Conservation (phyloP, 345 rosid species). For the Theobroma cacao region DNA sequence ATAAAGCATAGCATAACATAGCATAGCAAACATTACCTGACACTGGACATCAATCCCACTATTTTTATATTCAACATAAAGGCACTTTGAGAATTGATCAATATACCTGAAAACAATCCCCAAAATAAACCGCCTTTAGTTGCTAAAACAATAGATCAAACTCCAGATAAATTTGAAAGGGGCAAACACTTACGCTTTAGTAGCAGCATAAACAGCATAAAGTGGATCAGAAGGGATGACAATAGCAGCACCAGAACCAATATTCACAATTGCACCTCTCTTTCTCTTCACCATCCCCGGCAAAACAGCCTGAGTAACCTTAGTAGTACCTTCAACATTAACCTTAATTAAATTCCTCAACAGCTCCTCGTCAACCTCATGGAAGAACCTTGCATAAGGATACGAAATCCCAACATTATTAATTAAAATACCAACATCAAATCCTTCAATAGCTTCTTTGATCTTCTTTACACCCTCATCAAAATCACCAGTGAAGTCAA, state of each 20-base stretch:
- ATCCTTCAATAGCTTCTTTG: slow-evolving; percentile 58
- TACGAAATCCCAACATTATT: slow-evolving; percentile 93
- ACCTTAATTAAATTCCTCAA: slow-evolving; percentile 61
- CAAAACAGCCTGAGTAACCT: slow-evolving; percentile 83
- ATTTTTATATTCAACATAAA: slow-evolving; percentile 87
- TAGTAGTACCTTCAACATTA: slow-evolving; percentile 90
- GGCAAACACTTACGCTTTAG: slow-evolving; percentile 64
- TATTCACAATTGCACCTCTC: slow-evolving; percentile 84
- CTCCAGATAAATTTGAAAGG: background rate
- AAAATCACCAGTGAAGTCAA: slow-evolving; percentile 83
- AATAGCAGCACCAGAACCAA: slow-evolving; percentile 93
- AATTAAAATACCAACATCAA: slow-evolving; percentile 81
- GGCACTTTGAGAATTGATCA: slow-evolving; percentile 90
- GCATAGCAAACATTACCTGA: slow-evolving; percentile 45
- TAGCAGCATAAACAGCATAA: slow-evolving; percentile 85
- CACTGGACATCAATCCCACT: slow-evolving; percentile 76
- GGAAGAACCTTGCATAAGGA: slow-evolving; percentile 92
- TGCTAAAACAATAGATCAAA: background rate
- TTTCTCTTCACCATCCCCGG: slow-evolving; percentile 82
- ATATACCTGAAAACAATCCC: slow-evolving; percentile 51
- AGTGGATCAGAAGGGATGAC: slow-evolving; percentile 95
- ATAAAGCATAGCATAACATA: background rate
- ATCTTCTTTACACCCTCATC: slow-evolving; percentile 71
- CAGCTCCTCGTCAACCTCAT: slow-evolving; percentile 77
- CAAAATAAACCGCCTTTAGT: background rate